These are phyloP conservation scores for Podospora appendiculata DNA, from an alignment of 495 filamentous ascomycete genomes.

Conservation along the genomic window DNA sequence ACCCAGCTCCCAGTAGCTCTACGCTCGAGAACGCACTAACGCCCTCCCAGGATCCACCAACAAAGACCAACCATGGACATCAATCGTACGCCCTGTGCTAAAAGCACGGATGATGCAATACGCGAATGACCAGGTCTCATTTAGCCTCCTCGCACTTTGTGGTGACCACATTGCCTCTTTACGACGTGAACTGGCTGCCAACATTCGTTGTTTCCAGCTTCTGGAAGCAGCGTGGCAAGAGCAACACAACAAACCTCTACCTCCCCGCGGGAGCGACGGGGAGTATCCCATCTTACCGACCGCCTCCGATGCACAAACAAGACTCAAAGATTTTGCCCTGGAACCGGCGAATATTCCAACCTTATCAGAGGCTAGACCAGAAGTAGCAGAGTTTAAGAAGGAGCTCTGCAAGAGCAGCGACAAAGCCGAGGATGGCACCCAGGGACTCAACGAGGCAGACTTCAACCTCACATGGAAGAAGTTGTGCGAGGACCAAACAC, in stretches of 20 bases:
- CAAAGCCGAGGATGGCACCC: no score
- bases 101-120: slow-evolving; percentile 32
- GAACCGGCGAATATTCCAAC: no score
- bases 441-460: no score
- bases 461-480: no score
- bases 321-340: no score
- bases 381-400: no score
- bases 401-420: no score
- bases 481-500: no score
- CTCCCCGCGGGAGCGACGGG: slow-evolving; percentile 13
- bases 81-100: slow-evolving; percentile 29
- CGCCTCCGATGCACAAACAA: no score
- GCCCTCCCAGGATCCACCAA: no score
- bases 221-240: slow-evolving; percentile 18
- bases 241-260: neutral
- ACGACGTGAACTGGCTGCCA: slow-evolving; percentile 23
- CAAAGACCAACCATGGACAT: slow-evolving; percentile 25
- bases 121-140: slow-evolving; percentile 27
- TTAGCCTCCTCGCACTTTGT: slow-evolving; percentile 41
- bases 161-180: slow-evolving; percentile 23
- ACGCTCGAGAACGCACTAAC: no score
- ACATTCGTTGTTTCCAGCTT: slow-evolving; percentile 19
- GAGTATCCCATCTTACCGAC: neutral
- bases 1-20: neutral
- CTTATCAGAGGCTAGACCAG: no score